Evolutionary conservation across 768 basidiomycete species (phyloP).

Genomic region (Mrakia blollopis): DNA sequence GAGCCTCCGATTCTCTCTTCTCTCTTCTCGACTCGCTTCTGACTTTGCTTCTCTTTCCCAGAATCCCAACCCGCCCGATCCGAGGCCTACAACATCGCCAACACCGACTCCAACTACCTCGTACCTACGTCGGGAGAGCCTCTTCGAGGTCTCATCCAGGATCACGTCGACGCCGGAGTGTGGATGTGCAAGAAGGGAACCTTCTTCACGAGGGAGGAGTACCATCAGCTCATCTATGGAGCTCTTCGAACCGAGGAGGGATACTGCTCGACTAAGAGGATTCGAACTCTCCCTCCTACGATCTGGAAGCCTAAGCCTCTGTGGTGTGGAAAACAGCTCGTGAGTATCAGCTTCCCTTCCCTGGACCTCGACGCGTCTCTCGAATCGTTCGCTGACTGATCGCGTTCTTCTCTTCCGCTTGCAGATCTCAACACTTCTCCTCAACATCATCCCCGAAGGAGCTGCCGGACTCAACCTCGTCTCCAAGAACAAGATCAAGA

Average conservation of each 20-base stretch:
- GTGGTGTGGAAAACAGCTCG: conserved; percentile 98
- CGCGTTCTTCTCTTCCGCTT: neutral
- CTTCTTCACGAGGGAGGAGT: conserved; percentile 92
- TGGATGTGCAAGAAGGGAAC: conserved; percentile 97
- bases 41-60: conserved; percentile 41
- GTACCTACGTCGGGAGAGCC: conserved; percentile 98
- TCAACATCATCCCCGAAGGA: conserved; percentile 78
- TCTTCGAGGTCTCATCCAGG: conserved; percentile 93
- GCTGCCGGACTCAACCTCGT: conserved; percentile 77
- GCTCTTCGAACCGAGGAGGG: conserved; percentile 80
- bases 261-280: conserved; percentile 57
- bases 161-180: conserved; percentile 97
- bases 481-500: conserved; percentile 84
- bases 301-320: conserved; percentile 85
- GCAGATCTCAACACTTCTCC: conserved; percentile 87
- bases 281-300: conserved; percentile 80
- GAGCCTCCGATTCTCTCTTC: conserved; percentile 31
- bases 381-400: conserved; percentile 17
- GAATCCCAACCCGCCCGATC: conserved; percentile 93
- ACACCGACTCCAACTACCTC: conserved; percentile 98
- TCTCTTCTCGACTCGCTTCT: neutral
- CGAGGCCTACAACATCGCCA: conserved; percentile 89
- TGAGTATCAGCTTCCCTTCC: conserved; percentile 46
- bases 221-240: conserved; percentile 92
- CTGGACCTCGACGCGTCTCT: neutral